Evolutionary conservation across 2,329 filamentous ascomycete genomes (phyloP).

Genomic region (Lasiodiplodia gonubiensis): DNA sequence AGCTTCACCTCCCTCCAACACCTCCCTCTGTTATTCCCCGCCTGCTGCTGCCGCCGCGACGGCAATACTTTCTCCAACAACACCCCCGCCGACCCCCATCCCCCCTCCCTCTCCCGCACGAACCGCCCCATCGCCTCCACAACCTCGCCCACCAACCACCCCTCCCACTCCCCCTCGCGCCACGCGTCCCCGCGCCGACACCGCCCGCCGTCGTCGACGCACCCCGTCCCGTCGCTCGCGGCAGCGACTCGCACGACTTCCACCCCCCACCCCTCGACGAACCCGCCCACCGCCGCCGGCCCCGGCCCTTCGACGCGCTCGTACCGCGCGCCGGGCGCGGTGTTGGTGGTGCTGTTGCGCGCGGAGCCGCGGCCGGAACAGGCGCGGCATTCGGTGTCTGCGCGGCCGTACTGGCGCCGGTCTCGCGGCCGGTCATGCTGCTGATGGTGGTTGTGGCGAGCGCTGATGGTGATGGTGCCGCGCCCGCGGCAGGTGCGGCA

Average conservation of each 20-base stretch:
- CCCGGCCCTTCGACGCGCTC: neutral
- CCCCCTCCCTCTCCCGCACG: neutral
- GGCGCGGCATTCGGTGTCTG: neutral
- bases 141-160: neutral
- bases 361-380: neutral
- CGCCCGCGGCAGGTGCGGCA: neutral
- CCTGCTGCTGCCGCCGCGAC: too few relatives aligned
- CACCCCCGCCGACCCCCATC: neutral
- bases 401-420: too few relatives aligned
- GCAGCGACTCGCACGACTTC: neutral
- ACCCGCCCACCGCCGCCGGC: neutral
- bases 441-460: too few relatives aligned
- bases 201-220: neutral
- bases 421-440: too few relatives aligned
- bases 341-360: too few relatives aligned
- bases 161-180: neutral
- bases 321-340: too few relatives aligned
- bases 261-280: neutral
- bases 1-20: neutral
- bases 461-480: too few relatives aligned
- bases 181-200: neutral
- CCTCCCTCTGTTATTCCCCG: neutral
- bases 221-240: too few relatives aligned
- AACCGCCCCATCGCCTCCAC: neutral
- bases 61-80: too few relatives aligned